phyloP scores from a whole-genome alignment of 148 eudicot genomes.

The Linanthus parryae region DNA sequence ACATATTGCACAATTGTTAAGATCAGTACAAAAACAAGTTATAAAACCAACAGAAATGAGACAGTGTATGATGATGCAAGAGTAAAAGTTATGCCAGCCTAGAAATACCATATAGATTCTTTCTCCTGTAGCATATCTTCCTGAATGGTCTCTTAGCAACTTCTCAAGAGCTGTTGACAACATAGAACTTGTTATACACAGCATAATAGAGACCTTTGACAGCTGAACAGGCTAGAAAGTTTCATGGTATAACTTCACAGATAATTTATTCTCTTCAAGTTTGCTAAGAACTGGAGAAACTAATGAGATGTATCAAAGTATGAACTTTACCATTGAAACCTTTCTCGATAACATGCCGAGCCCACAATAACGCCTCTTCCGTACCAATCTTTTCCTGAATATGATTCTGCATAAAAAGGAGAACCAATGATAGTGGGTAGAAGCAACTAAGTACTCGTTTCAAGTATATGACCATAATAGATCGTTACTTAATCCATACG shows the following conservation, averaged over 20 bases:
- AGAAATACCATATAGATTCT: constrained; percentile 31
- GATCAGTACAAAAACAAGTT: neutral
- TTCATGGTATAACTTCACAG: no score
- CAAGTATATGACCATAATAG: neutral
- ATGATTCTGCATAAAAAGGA: constrained; percentile 18
- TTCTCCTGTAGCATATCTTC: constrained; percentile 37
- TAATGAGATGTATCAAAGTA: no score
- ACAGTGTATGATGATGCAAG: no score
- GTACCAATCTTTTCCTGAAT: constrained; percentile 28
- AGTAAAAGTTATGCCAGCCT: neutral
- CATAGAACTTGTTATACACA: neutral
- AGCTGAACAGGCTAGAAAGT: no score
- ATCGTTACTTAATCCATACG: constrained; percentile 5
- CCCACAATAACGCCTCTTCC: constrained; percentile 28
- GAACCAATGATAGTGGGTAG: neutral
- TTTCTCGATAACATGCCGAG: constrained; percentile 23
- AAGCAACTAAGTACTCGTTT: neutral
- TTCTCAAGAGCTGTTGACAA: constrained; percentile 36
- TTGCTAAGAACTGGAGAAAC: no score
- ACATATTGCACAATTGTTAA: no score
- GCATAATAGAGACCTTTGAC: neutral
- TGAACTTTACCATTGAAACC: constrained; percentile 38
- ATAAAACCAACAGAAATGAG: neutral
- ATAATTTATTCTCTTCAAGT: no score
- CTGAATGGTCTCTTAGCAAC: constrained; percentile 31